Percentiles rank a stretch among this genome's conserved stretches.
Conservation (phyloP, 163 green algal genomes). For the Chlorella variabilis region DNA sequence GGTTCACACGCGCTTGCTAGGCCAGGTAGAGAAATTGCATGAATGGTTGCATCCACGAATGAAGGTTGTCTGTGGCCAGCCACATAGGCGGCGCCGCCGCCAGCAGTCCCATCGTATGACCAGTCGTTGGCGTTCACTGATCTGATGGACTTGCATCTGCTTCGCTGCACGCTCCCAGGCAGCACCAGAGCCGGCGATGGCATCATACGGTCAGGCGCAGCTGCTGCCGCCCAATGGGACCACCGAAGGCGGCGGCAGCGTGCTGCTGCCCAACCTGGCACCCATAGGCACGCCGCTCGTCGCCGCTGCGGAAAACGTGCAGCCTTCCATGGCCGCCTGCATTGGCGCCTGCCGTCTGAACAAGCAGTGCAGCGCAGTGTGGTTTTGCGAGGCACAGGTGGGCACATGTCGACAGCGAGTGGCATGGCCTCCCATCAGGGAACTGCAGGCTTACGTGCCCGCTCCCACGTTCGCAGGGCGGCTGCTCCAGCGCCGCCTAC, state of each 20-base stretch:
- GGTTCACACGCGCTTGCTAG: too few relatives aligned
- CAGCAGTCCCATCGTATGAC: too few relatives aligned
- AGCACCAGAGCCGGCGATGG: conserved; percentile 7
- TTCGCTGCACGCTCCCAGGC: too few relatives aligned
- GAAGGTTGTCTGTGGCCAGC: too few relatives aligned
- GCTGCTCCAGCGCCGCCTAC: neutral
- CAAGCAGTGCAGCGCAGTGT: neutral
- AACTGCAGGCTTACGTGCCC: too few relatives aligned
- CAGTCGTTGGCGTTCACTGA: too few relatives aligned
- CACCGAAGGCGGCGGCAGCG: neutral
- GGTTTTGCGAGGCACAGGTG: conserved; percentile 13
- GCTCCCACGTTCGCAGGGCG: conserved; percentile 18
- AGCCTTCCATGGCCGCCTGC: neutral
- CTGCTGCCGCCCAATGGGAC: neutral
- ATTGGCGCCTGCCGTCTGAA: neutral
- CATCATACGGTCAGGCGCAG: neutral
- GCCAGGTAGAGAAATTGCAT: too few relatives aligned
- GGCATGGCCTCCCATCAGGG: too few relatives aligned
- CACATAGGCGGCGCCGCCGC: too few relatives aligned
- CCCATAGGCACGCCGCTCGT: neutral
- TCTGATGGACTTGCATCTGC: too few relatives aligned
- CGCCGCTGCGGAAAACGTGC: neutral
- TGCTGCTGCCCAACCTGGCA: neutral
- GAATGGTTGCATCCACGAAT: too few relatives aligned
- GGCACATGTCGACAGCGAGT: neutral